These are phyloP conservation scores for Epicoccum sorghinum DNA, from an alignment of 2,329 filamentous ascomycete genomes.

Conservation along the genomic window DNA sequence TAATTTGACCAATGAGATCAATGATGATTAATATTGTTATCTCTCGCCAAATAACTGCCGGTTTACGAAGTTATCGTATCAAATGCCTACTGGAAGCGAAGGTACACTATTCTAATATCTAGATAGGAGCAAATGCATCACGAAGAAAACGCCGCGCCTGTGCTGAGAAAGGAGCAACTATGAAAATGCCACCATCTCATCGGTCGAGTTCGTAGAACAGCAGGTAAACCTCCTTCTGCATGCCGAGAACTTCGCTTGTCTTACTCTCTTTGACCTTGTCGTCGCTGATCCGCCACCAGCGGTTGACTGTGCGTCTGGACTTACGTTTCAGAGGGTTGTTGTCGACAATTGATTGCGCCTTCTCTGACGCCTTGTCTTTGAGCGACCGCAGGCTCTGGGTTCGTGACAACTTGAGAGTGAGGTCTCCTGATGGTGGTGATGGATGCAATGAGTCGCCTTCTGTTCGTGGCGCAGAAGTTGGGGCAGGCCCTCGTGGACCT, in stretches of 20 bases:
- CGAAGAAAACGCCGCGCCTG: neutral
- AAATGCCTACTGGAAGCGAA: slow-evolving; percentile 1
- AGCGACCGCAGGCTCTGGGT: slow-evolving; percentile 38
- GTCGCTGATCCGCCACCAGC: slow-evolving; percentile 98
- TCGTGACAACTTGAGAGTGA: slow-evolving; percentile 28
- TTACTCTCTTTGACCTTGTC: slow-evolving; percentile 96
- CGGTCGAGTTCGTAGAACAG: slow-evolving; percentile 89
- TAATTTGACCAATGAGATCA: slow-evolving; percentile 23
- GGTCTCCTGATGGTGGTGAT: slow-evolving; percentile 22
- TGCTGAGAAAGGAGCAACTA: neutral
- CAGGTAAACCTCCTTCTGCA: slow-evolving; percentile 96
- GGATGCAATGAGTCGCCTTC: slow-evolving; percentile 31
- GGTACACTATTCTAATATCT: slow-evolving; percentile 9
- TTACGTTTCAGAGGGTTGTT: slow-evolving; percentile 57
- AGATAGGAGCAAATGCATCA: neutral
- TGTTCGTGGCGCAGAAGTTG: slow-evolving; percentile 41
- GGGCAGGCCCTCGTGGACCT: slow-evolving; percentile 30
- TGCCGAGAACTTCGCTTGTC: slow-evolving; percentile 85
- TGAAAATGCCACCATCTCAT: neutral
- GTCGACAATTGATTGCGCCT: slow-evolving; percentile 54
- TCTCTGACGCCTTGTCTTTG: slow-evolving; percentile 40
- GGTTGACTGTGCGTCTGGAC: slow-evolving; percentile 66
- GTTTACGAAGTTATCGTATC: neutral
- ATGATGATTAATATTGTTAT: slow-evolving; percentile 26
- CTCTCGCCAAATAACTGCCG: neutral